Base-by-base conservation (phyloP, 2,329 filamentous ascomycete genomes). In the Epicoccum sorghinum region DNA sequence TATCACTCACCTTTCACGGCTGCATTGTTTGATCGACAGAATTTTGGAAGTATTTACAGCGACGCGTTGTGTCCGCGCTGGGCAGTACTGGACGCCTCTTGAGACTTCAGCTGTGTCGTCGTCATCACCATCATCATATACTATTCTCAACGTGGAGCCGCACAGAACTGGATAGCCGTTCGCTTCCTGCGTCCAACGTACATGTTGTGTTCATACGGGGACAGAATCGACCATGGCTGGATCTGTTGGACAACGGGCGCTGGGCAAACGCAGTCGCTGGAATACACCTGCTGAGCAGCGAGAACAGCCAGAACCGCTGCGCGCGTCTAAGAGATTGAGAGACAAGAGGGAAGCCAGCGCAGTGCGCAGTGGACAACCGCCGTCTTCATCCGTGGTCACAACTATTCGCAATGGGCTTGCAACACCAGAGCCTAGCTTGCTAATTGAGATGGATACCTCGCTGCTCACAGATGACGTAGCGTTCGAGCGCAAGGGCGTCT, bases 401-500 rank as follows among this genome's bases (percentile, higher is more conserved):
- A 52, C 33, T 12, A 32, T 32, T 10, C 47, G 52, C 37, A 58
- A 47, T 30, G 58, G 60, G 13, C 60, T 67, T 5, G 57, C 56
- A 36, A 70, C 65, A 18, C 61, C 61, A 6, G 59, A 68, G 44
- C 14, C 64, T n/a, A 65, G 60, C 25, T 53, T 43, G 10, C 39
- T 65, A 57, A 44, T 42, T 13, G 61, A 67, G 46, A 54, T 59
- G 13, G 54, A 63, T 39, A 23, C 44, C n/a, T 32, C 38, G 14
- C 18, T 37, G 30, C 43, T 38, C 23, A 18, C 27, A 7, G 24
- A 44, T 35, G 33, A 35, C 13, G 25, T 14, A 23, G 29, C 45
- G 9, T n/a, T 41, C 14, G 52, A 18, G 7, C 46, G 33, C 30
- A 43, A 33, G 10, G 52, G 33, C 25, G 54, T 60, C 22, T 77